Evolutionary conservation across 2,329 filamentous ascomycete genomes (phyloP).

Genomic region (Cytospora leucostoma): DNA sequence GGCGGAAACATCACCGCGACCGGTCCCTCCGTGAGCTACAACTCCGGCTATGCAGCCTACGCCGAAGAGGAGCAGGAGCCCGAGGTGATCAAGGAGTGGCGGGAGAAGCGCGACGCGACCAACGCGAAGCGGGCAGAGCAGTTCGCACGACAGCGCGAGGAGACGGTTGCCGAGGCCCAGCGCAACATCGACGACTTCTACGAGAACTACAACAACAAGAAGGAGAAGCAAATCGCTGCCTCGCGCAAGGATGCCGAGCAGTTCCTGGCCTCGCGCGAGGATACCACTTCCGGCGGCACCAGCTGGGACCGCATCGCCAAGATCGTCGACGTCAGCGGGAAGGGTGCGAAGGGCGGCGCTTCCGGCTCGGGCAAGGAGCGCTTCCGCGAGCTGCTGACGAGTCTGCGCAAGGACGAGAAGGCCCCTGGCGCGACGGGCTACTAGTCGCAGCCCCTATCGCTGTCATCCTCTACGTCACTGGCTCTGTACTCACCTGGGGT

Average conservation of each 20-base stretch:
- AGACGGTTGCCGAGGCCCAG: constrained; percentile 86
- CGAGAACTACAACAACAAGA: constrained; percentile 98
- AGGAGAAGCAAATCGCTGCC: constrained; percentile 88
- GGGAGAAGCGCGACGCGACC: constrained; percentile 80
- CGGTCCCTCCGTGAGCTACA: constrained; percentile 64
- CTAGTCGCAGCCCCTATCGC: constrained; percentile 25
- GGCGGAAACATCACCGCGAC: constrained; percentile 72
- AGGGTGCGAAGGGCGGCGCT: constrained; percentile 83
- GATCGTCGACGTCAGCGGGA: constrained; percentile 94
- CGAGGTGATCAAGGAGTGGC: constrained; percentile 88
- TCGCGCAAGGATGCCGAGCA: constrained; percentile 90
- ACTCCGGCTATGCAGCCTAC: constrained; percentile 61
- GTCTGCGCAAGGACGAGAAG: constrained; percentile 91
- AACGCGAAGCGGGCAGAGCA: constrained; percentile 83
- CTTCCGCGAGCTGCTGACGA: constrained; percentile 87
- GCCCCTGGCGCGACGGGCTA: constrained; percentile 64
- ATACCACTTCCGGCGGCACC: constrained; percentile 90
- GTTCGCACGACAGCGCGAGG: constrained; percentile 77
- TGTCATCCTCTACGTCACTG: constrained; percentile 22
- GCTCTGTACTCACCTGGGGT: constrained; percentile 16
- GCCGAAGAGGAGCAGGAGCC: constrained; percentile 73
- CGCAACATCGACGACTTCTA: constrained; percentile 98
- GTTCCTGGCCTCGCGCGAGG: constrained; percentile 84
- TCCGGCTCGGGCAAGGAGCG: constrained; percentile 92
- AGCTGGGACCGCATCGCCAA: constrained; percentile 99